Evolutionary conservation across 352 stramenopile species (phyloP).

Genomic region (Pythium phragmiticola): DNA sequence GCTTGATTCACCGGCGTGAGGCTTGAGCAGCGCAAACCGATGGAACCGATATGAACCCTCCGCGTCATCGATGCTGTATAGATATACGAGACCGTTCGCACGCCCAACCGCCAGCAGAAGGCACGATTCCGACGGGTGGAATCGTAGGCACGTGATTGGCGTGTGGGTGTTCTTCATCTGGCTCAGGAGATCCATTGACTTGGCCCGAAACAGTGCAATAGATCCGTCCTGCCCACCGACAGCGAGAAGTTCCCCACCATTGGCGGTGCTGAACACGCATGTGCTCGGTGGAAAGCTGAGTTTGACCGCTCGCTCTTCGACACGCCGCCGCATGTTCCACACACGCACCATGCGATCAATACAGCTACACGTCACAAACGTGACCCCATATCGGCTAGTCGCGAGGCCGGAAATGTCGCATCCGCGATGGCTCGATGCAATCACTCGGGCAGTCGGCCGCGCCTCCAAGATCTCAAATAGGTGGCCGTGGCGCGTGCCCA

Average conservation of each 20-base stretch:
- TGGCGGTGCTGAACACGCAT: slow-evolving; percentile 40
- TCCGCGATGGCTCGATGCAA: slow-evolving; percentile 50
- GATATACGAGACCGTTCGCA: slow-evolving; percentile 65
- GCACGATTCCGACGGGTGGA: slow-evolving; percentile 35
- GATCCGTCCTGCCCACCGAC: slow-evolving; percentile 63
- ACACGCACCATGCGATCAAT: slow-evolving; percentile 42
- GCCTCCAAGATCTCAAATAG: slow-evolving; percentile 19
- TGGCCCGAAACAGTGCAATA: slow-evolving; percentile 37
- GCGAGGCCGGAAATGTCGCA: slow-evolving; percentile 27
- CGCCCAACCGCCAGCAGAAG: slow-evolving; percentile 50
- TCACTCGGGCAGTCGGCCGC: slow-evolving; percentile 26
- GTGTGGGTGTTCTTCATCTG: slow-evolving; percentile 69
- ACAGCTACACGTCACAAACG: slow-evolving; percentile 51
- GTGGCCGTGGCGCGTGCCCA: slow-evolving; percentile 41
- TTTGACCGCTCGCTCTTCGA: slow-evolving; percentile 25
- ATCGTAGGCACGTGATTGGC: slow-evolving; percentile 42
- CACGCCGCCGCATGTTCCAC: slow-evolving; percentile 59
- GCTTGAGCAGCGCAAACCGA: slow-evolving; percentile 59
- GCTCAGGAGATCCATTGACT: slow-evolving; percentile 31
- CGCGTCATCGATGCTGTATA: slow-evolving; percentile 55
- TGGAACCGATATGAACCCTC: slow-evolving; percentile 29
- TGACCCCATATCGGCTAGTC: slow-evolving; percentile 33
- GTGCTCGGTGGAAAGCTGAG: slow-evolving; percentile 32
- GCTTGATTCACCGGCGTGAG: slow-evolving; percentile 29
- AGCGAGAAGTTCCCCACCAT: slow-evolving; percentile 42